These are phyloP conservation scores for Wallacemonas rigidus DNA, from an alignment of 208 protist genomes.

Conservation along the genomic window DNA sequence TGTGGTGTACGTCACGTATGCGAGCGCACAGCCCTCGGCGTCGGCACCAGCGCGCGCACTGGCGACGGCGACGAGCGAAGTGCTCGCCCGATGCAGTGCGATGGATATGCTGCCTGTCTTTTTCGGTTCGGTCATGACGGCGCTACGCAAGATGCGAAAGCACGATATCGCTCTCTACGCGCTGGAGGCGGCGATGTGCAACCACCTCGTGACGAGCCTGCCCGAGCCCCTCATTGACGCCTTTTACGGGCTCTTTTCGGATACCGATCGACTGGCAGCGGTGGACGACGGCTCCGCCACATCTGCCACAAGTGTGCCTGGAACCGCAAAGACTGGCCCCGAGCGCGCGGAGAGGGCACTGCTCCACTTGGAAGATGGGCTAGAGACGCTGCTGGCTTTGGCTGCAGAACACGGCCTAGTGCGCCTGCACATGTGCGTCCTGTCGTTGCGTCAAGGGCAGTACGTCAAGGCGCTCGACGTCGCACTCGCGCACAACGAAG, in stretches of 20 bases:
- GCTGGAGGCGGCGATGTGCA: constrained; percentile 48
- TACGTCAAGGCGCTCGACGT: constrained; percentile 64
- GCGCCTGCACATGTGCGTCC: constrained; percentile 41
- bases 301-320: neutral
- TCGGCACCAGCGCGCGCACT: neutral
- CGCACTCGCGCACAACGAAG: constrained; percentile 27
- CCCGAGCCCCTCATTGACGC: constrained; percentile 57
- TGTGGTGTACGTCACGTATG: constrained; percentile 35
- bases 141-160: constrained; percentile 27
- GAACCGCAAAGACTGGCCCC: constrained; percentile 1
- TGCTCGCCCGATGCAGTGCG: constrained; percentile 36
- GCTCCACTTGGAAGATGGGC: constrained; percentile 50
- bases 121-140: constrained; percentile 43
- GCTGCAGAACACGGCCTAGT: constrained; percentile 47
- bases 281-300: constrained; percentile 21
- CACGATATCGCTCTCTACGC: constrained; percentile 35
- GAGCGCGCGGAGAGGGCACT: constrained; percentile 54
- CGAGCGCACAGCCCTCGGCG: neutral
- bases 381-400: constrained; percentile 48
- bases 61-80: neutral
- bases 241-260: constrained; percentile 51
- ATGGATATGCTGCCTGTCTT: constrained; percentile 63
- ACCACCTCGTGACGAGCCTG: constrained; percentile 46
- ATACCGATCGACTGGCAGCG: constrained; percentile 15
- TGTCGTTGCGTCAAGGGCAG: constrained; percentile 46